Conservation (phyloP, 2,329 filamentous ascomycete genomes). For the Calonectria honghensis region DNA sequence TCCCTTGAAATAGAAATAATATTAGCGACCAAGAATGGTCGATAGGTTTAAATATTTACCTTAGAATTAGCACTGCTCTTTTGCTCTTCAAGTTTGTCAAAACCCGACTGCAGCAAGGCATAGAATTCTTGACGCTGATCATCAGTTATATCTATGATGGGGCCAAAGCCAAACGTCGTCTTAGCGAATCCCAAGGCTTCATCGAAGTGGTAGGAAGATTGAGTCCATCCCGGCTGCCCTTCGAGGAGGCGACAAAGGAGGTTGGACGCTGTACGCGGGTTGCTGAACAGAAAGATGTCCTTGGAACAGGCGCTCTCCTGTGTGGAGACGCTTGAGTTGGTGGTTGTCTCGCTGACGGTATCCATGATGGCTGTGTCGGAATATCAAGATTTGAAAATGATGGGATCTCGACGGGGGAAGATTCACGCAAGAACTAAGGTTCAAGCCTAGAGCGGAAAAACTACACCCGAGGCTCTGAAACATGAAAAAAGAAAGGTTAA, state of each 20-base stretch:
- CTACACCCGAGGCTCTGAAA: neutral
- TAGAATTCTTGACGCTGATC: neutral
- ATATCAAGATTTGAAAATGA: neutral
- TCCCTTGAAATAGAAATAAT: neutral
- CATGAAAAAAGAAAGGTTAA: neutral
- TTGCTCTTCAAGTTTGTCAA: neutral
- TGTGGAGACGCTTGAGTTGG: too few relatives aligned
- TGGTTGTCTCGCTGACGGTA: neutral
- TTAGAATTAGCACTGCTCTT: neutral
- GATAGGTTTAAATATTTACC: neutral
- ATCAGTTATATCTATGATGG: neutral
- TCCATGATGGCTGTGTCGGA: neutral
- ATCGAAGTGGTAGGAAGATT: constrained; percentile 28
- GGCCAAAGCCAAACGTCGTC: constrained; percentile 1
- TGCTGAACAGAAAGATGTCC: constrained; percentile 25
- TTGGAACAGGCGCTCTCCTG: neutral
- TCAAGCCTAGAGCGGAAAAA: neutral
- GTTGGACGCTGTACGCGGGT: constrained; percentile 22
- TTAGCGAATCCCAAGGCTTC: constrained; percentile 12
- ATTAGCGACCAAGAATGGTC: neutral
- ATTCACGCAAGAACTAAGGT: neutral
- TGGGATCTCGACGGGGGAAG: neutral
- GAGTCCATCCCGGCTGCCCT: constrained; percentile 8
- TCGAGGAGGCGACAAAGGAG: constrained; percentile 26
- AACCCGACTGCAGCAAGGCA: neutral